Conservation (phyloP, 2,329 filamentous ascomycete genomes). For the Akanthomyces uredinophilus region DNA sequence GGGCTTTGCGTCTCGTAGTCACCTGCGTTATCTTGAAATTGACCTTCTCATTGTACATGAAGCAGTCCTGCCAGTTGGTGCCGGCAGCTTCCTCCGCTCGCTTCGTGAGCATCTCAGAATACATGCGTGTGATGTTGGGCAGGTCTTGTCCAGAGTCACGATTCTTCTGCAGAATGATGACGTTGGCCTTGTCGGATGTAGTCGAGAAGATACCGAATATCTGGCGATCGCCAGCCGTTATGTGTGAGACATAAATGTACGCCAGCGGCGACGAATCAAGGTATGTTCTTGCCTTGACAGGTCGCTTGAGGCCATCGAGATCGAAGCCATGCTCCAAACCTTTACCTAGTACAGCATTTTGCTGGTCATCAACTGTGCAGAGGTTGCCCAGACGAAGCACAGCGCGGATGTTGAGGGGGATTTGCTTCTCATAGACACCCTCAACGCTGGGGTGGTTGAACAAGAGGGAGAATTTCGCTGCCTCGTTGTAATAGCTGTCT, state of each 20-base stretch:
- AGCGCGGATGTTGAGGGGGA: slow-evolving; percentile 81
- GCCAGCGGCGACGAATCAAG: slow-evolving; percentile 68
- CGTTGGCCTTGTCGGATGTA: slow-evolving; percentile 69
- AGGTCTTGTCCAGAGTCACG: slow-evolving; percentile 75
- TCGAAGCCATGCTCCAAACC: slow-evolving; percentile 94
- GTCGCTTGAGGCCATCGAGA: slow-evolving; percentile 66
- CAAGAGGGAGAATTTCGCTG: slow-evolving; percentile 73
- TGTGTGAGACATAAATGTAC: slow-evolving; percentile 90
- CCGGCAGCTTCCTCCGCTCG: slow-evolving; percentile 61
- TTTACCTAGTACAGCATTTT: slow-evolving; percentile 84
- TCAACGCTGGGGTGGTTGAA: slow-evolving; percentile 94
- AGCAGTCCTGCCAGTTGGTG: slow-evolving; percentile 71
- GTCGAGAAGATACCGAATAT: slow-evolving; percentile 93
- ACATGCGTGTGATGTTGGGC: slow-evolving; percentile 86
- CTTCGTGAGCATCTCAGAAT: slow-evolving; percentile 67
- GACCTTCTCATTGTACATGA: slow-evolving; percentile 81
- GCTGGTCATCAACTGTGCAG: slow-evolving; percentile 88
- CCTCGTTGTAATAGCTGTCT: slow-evolving; percentile 77
- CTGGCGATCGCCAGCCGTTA: slow-evolving; percentile 83
- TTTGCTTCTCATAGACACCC: slow-evolving; percentile 91
- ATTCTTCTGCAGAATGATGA: slow-evolving; percentile 80
- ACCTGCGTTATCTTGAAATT: slow-evolving; percentile 84
- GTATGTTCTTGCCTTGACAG: slow-evolving; percentile 62
- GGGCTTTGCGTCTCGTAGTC: slow-evolving; percentile 81
- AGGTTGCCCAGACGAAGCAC: slow-evolving; percentile 84